Conservation (phyloP, 2,329 filamentous ascomycete species). For the Phyllosticta citriasiana region DNA sequence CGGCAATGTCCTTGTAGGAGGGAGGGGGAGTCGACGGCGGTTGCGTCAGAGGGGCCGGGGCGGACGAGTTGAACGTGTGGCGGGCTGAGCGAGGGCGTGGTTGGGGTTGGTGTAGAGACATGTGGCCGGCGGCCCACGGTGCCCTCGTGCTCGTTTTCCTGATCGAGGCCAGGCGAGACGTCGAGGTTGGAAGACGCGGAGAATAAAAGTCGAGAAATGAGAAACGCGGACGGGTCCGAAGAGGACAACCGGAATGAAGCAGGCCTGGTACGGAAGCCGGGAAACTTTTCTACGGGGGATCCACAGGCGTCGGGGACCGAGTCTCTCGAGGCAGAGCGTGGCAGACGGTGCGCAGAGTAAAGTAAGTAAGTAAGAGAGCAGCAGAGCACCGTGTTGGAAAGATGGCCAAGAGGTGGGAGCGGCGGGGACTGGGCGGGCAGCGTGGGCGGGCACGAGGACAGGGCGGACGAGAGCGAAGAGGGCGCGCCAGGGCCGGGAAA, state of each 20-base stretch:
- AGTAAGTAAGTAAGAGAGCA: neutral
- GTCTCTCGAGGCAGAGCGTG: neutral
- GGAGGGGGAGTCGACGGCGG: slow-evolving; percentile 5
- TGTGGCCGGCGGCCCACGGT: neutral
- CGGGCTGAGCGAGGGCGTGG: slow-evolving; percentile 3
- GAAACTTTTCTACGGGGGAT: neutral
- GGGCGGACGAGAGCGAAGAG: neutral
- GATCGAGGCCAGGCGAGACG: neutral
- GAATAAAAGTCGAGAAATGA: neutral
- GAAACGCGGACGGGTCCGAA: neutral
- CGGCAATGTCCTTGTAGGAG: slow-evolving; percentile 5
- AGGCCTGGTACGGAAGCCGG: neutral
- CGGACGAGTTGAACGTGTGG: slow-evolving; percentile 7
- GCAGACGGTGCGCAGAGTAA: neutral
- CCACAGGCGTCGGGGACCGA: neutral
- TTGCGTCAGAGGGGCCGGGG: slow-evolving; percentile 10
- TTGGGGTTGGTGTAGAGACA: neutral
- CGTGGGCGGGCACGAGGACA: neutral
- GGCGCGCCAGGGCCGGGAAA: neutral
- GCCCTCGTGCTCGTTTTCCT: neutral
- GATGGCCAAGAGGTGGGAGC: neutral
- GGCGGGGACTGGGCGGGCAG: neutral
- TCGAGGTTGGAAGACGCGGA: neutral
- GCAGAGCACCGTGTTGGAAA: neutral
- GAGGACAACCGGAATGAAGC: neutral